Conservation (phyloP, 768 basidiomycete genomes). For the Pleurotus sapidus region DNA sequence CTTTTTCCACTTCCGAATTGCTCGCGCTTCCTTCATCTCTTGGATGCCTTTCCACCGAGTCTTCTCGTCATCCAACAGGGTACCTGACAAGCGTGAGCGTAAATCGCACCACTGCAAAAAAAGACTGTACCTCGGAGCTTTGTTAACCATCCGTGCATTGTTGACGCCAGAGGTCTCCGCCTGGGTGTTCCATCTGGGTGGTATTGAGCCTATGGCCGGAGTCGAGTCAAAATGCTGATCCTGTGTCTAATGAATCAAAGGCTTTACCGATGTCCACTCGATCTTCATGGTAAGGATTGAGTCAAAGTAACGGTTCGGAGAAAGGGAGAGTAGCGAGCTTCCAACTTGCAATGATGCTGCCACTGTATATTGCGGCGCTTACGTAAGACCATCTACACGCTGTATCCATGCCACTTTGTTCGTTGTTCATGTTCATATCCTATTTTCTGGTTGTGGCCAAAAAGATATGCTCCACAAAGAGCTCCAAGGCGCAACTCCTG, state of each 20-base stretch:
- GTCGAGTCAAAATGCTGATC: not conserved
- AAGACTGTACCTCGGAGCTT: constrained; percentile 39
- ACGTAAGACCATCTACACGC: not conserved
- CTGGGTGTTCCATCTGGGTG: constrained; percentile 40
- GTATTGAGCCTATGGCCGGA: constrained; percentile 25
- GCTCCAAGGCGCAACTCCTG: no score
- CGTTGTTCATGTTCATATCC: not conserved
- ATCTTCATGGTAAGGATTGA: constrained; percentile 41
- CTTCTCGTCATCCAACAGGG: constrained; percentile 58
- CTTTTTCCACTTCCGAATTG: constrained; percentile 19
- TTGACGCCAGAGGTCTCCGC: constrained; percentile 47
- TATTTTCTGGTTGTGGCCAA: no score
- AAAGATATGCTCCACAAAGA: no score
- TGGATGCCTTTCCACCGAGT: constrained; percentile 61
- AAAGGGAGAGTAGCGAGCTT: not conserved
- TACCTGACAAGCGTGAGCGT: constrained; percentile 45
- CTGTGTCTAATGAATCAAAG: constrained; percentile 9
- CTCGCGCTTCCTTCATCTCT: constrained; percentile 61
- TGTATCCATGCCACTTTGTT: not conserved
- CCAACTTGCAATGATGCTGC: not conserved
- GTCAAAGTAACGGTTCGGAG: not conserved
- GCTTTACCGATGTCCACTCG: constrained; percentile 46
- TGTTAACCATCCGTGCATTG: constrained; percentile 76
- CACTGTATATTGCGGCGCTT: not conserved
- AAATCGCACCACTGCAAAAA: not conserved